Percentiles rank a stretch among this genome's conserved stretches.
phyloP scores from a whole-genome alignment of 2,329 filamentous ascomycete species.

The Elsinoe fawcettii region DNA sequence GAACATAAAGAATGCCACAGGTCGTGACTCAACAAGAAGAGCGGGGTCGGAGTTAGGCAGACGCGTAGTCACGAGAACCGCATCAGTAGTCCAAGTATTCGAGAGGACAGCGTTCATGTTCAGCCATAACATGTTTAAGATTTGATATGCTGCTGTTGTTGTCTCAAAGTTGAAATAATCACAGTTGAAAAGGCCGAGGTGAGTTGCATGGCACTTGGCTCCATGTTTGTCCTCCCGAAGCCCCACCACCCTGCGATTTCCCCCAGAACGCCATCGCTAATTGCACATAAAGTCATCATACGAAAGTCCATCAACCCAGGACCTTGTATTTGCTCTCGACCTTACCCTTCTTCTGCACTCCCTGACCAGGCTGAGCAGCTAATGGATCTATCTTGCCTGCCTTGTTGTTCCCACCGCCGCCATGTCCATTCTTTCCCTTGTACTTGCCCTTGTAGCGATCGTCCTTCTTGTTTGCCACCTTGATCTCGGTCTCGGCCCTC shows the following conservation, averaged over 20 bases:
- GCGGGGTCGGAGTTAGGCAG: not conserved
- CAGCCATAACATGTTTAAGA: too few species aligned
- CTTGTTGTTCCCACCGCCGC: constrained; percentile 26
- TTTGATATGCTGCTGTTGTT: too few species aligned
- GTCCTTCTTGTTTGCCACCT: constrained; percentile 55
- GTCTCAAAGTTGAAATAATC: too few species aligned
- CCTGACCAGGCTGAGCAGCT: constrained; percentile 32
- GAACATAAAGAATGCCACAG: not conserved
- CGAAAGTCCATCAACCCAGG: constrained; percentile 25
- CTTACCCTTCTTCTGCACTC: constrained; percentile 36
- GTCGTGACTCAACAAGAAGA: not conserved
- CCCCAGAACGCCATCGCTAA: not conserved
- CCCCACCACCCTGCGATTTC: not conserved
- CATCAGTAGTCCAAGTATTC: too few species aligned
- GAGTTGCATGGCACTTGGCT: not conserved
- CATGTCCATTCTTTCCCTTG: constrained; percentile 29
- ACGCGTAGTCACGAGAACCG: too few species aligned
- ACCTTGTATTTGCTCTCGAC: constrained; percentile 31
- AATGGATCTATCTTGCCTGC: constrained; percentile 35
- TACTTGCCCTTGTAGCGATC: constrained; percentile 36
- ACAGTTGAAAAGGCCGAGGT: too few species aligned
- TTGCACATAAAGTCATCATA: not conserved
- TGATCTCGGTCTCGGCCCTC: constrained; percentile 87
- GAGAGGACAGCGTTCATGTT: too few species aligned
- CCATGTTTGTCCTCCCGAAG: not conserved